A percentile compares a stretch with the other conserved stretches of the same genome.
phyloP scores from a whole-genome alignment of 148 eudicot genomes.

The Dianthus caryophyllus region DNA sequence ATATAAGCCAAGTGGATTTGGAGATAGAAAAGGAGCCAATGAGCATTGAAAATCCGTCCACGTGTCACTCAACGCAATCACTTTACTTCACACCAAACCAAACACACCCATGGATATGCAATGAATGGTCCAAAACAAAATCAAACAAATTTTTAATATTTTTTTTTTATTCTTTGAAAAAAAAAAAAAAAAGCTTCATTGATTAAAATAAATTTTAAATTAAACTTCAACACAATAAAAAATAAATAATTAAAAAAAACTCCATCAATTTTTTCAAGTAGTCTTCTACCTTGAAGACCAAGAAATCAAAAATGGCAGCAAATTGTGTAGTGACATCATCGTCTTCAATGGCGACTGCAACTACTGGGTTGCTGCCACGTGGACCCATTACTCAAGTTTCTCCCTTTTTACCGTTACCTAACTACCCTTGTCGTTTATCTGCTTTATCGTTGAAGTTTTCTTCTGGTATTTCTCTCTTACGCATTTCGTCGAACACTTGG shows the following conservation, averaged over 20 bases:
- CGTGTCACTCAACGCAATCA: constrained; percentile 23
- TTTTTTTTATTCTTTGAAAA: neutral
- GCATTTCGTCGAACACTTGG: constrained; percentile 46
- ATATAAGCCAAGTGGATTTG: too few species aligned
- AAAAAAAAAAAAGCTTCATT: too few species aligned
- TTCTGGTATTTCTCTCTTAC: constrained; percentile 42
- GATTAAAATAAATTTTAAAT: too few species aligned
- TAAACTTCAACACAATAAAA: too few species aligned
- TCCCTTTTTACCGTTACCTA: constrained; percentile 51
- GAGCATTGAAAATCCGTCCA: neutral
- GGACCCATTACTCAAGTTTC: constrained; percentile 31
- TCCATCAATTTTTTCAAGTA: too few species aligned
- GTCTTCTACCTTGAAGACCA: too few species aligned
- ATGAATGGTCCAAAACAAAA: constrained; percentile 29
- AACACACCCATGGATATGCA: constrained; percentile 22
- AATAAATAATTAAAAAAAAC: too few species aligned
- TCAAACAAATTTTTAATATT: neutral
- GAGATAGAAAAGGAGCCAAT: constrained; percentile 27
- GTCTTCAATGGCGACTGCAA: constrained; percentile 72
- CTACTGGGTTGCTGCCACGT: constrained; percentile 63
- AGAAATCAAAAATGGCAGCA: constrained; percentile 31
- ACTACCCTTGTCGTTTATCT: constrained; percentile 43
- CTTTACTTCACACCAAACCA: too few species aligned
- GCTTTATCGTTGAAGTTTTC: constrained; percentile 28
- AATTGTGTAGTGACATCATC: constrained; percentile 42